Evolutionary conservation across 192 early-diverging fungal species (phyloP).

Genomic region (Neocallimastix lanati): DNA sequence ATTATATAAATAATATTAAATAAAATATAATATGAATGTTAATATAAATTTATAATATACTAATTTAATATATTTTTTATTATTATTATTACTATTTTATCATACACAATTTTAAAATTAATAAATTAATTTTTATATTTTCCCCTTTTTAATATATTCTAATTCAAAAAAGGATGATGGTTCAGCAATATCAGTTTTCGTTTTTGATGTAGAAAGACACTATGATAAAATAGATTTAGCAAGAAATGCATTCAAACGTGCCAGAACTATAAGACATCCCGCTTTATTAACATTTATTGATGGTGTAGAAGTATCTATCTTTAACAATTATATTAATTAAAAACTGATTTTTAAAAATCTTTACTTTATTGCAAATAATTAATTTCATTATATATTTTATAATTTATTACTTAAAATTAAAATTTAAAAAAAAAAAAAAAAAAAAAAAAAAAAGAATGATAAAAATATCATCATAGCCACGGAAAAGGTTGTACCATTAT

Average conservation of each 20-base stretch:
- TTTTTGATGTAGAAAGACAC: neutral
- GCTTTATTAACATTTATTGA: conserved; percentile 69
- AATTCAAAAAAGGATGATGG: neutral
- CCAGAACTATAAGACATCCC: conserved; percentile 72
- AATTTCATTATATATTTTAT: neutral
- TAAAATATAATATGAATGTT: too few species aligned
- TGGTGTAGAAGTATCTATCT: conserved; percentile 51
- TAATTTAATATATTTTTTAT: too few species aligned
- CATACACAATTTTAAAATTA: too few species aligned
- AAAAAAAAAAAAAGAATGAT: conserved; percentile 9
- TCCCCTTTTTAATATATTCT: too few species aligned
- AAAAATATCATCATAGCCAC: conserved; percentile 75
- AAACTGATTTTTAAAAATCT: neutral
- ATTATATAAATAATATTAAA: too few species aligned
- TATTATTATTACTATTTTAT: too few species aligned
- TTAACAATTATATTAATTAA: neutral
- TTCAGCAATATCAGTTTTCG: neutral
- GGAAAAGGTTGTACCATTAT: conserved; percentile 59
- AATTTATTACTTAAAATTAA: too few species aligned
- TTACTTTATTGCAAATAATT: neutral
- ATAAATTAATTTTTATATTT: too few species aligned
- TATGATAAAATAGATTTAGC: neutral
- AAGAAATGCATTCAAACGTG: neutral
- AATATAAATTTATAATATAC: too few species aligned
- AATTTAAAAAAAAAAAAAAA: too few species aligned